These are phyloP conservation scores for Oenanthe javanica DNA, from an alignment of 140 eudicot genomes.

Conservation along the genomic window DNA sequence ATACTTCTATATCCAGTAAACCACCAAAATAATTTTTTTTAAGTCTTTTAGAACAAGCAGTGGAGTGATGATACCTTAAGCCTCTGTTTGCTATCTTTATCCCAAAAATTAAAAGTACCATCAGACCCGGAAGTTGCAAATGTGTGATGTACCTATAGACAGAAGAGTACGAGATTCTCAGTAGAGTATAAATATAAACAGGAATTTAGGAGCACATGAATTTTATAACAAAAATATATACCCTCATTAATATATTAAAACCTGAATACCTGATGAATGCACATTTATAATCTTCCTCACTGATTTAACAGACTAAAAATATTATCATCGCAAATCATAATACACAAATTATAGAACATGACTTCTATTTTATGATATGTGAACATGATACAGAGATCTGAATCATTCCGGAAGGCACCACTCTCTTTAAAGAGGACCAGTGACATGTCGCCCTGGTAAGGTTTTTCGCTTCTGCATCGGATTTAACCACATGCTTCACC, in stretches of 20 bases:
- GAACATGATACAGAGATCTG: not conserved
- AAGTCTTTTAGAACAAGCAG: not conserved
- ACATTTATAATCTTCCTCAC: not conserved
- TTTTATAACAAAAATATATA: not conserved
- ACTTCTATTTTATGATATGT: not conserved
- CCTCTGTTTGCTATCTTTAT: constrained; percentile 95
- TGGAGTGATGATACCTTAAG: constrained; percentile 48
- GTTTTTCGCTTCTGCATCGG: not conserved
- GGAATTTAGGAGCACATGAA: not conserved
- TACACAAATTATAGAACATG: not conserved
- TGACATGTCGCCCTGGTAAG: not conserved
- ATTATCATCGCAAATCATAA: not conserved
- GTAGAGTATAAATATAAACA: not conserved
- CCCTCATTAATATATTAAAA: not conserved
- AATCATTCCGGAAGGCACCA: not conserved
- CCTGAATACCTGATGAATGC: not conserved
- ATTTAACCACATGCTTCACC: not conserved
- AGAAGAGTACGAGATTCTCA: not conserved
- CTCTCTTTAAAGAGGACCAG: no score
- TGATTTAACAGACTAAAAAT: not conserved
- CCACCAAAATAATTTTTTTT: not conserved
- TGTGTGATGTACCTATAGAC: constrained; percentile 66
- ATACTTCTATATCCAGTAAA: not conserved
- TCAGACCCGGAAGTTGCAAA: constrained; percentile 98
- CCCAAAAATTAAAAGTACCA: constrained; percentile 93